Evolutionary conservation across 2,329 filamentous ascomycete species (phyloP), one percentile per base, ranked within the genome.

Genomic region (Escovopsis weberi): DNA sequence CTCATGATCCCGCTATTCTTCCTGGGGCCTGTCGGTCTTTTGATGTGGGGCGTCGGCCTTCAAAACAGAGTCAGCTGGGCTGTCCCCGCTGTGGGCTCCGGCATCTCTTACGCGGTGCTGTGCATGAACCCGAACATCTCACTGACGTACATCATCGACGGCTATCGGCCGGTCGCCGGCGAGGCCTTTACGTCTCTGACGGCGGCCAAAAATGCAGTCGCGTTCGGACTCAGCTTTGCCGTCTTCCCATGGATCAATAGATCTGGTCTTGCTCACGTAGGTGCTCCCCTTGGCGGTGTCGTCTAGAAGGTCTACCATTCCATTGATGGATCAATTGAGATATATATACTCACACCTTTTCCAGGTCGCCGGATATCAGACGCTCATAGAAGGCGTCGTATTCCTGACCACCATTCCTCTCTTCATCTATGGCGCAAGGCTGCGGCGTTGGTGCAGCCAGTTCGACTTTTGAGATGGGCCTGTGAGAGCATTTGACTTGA

Each of bases 151-250:
- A 28, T 41, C 19, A 41, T 41, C 11, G 39, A 41, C 12, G 26
- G 32, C 18, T 41, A 41, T 32, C 11, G 32, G 18, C 39, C 39
- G 12, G 39, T 41, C 12, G 32, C 39, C 7, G 39, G 39, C n/a
- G 39, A 41, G 26, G 39, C 39, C 18, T 35, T 41, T 11, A 41
- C 39, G 7, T 41, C 39, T 6, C 39, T 41, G 11, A 41, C 39
- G n/a, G 39, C 39, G n/a, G 34, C 35, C 33, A 41, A 41, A 12
- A 41, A 41, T 15, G 26, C 39, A 8, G 15, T 41, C 15, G 39
- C 39, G 7, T 41, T 41, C 15, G 39, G 39, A 9, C 15, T 41
- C 6, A 35, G 39, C 18, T 41, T 41, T 41, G 32, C 39, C 12
- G 33, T 35, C 19, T 41, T 33, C 35, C 39, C 39, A n/a, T 41